Evolutionary conservation across 2,329 filamentous ascomycete species (phyloP).

Genomic region (Pestalotiopsis sp.): DNA sequence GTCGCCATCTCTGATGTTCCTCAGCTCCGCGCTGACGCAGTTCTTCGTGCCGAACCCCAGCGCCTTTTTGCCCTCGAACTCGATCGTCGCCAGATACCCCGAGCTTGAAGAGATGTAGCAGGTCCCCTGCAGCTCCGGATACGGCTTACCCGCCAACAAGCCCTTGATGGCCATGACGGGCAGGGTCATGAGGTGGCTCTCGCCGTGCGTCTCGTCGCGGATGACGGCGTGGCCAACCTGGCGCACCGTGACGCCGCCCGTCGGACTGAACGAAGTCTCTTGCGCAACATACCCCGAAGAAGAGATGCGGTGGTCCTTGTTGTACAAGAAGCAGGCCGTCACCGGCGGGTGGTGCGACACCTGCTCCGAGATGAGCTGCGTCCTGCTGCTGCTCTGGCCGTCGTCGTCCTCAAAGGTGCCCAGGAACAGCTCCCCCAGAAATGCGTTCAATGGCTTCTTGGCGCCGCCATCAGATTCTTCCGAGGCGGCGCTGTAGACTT

Average conservation of each 20-base stretch:
- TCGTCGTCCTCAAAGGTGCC: slow-evolving; percentile 34
- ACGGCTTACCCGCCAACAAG: slow-evolving; percentile 22
- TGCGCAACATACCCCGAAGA: slow-evolving; percentile 28
- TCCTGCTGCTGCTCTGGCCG: slow-evolving; percentile 22
- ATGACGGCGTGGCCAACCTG: slow-evolving; percentile 28
- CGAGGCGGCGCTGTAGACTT: slow-evolving; percentile 33
- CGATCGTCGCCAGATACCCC: slow-evolving; percentile 27
- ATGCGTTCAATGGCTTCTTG: slow-evolving; percentile 54
- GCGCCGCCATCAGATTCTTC: slow-evolving; percentile 37
- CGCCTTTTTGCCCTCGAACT: slow-evolving; percentile 22
- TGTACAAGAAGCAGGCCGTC: slow-evolving; percentile 20
- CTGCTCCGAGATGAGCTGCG: slow-evolving; percentile 29
- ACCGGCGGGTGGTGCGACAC: slow-evolving; percentile 22
- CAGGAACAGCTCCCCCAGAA: slow-evolving; percentile 48
- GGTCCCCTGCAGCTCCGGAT: slow-evolving; percentile 27
- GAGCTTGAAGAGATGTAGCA: slow-evolving; percentile 30
- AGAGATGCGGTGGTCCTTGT: slow-evolving; percentile 22
- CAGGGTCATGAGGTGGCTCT: slow-evolving; percentile 30
- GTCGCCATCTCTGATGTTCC: slow-evolving; percentile 16
- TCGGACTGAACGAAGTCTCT: slow-evolving; percentile 25
- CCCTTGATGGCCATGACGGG: slow-evolving; percentile 27
- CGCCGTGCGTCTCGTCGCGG: slow-evolving; percentile 34
- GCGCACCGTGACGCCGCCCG: slow-evolving; percentile 22
- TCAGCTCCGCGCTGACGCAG: slow-evolving; percentile 25
- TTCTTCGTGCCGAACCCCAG: slow-evolving; percentile 22